Base-by-base conservation (phyloP, 1,284 basidiomycete species). In the Pyrrhoderma lamaoense region DNA sequence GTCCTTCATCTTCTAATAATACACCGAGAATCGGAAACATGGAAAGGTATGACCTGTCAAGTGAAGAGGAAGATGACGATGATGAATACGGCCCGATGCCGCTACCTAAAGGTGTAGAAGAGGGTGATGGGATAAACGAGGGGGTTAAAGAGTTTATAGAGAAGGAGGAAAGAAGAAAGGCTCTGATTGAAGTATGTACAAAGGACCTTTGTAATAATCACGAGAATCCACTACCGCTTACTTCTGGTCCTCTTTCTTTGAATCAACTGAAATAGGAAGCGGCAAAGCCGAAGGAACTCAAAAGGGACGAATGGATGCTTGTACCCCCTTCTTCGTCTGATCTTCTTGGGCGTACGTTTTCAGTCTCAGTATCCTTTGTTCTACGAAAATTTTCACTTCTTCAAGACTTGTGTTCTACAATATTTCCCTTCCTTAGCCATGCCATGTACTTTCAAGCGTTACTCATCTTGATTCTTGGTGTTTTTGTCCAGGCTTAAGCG, bases 221-320 rank as follows among this genome's bases (percentile, higher is more conserved):
- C n/a, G n/a, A n/a, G n/a, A n/a, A n/a, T n/a, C n/a, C n/a, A 11
- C 39, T 16, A 35, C 37, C 36, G 2, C 9, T 43, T 47, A 38
- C n/a, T 50, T 27, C 45, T 21, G 21, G 39, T 36, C 36, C 31
- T 49, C 34, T 45, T 50, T 37, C 19, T 44, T 40, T 53, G 23
- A 18, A 34, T 40, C 21, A 23, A 1, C n/a, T 18, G 14, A 14
- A 58, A 54, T 53, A 85, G 81, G 85, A 88, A 70, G 80, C 79
- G 13, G 69, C 71, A 14, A 82, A 85, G 59, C 85, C 85, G 4
- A 88, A 90, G 65, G 77, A 77, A 40, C 70, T 79, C 25, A 73
- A 90, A 64, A 79, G 93, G 49, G 90, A 94, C 31, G 91, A 93
- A 64, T 96, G 93, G 93, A 96, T 96, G 93, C 74, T 95, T 36